These are phyloP conservation scores for Decorospora gaudefroyi DNA, from an alignment of 2,329 filamentous ascomycete species.

Conservation along the genomic window DNA sequence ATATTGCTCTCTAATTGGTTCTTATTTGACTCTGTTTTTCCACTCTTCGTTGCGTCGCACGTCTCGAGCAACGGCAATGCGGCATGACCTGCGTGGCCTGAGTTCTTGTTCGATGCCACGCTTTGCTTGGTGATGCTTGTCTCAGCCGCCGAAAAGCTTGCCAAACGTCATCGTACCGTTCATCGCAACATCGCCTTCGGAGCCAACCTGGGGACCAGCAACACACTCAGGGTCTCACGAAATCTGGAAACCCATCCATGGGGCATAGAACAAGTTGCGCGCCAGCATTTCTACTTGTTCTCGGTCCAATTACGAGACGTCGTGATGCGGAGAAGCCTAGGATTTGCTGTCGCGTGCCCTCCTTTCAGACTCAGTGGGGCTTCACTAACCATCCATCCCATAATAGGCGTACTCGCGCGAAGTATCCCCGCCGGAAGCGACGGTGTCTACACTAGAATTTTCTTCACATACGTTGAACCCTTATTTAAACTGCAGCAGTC, in stretches of 20 bases:
- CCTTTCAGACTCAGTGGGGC: slow-evolving; percentile 23
- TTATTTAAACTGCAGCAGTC: slow-evolving; percentile 27
- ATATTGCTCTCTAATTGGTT: slow-evolving; percentile 21
- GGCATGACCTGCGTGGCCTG: slow-evolving; percentile 7
- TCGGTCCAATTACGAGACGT: slow-evolving; percentile 6
- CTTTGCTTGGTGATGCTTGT: slow-evolving; percentile 27
- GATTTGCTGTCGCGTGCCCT: slow-evolving; percentile 22
- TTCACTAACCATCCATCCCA: slow-evolving; percentile 13
- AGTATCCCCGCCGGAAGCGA: slow-evolving; percentile 24
- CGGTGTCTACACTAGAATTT: slow-evolving; percentile 29
- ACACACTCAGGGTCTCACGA: background rate
- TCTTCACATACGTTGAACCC: slow-evolving; percentile 17
- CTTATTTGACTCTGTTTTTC: slow-evolving; percentile 7
- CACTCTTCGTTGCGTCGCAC: slow-evolving; percentile 5
- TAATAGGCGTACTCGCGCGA: no score
- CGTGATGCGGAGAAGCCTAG: slow-evolving; percentile 9
- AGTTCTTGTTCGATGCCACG: slow-evolving; percentile 9
- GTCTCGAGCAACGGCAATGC: slow-evolving; percentile 5
- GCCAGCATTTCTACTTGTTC: slow-evolving; percentile 8
- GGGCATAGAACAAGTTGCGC: slow-evolving; percentile 2
- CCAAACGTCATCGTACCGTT: slow-evolving; percentile 13
- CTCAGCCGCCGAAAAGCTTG: slow-evolving; percentile 18
- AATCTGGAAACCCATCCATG: background rate
- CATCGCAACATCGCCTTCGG: background rate
- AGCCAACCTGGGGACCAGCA: slow-evolving; percentile 13